phyloP scores from a whole-genome alignment of 2,329 filamentous ascomycete species.

The Microcera coccophila region DNA sequence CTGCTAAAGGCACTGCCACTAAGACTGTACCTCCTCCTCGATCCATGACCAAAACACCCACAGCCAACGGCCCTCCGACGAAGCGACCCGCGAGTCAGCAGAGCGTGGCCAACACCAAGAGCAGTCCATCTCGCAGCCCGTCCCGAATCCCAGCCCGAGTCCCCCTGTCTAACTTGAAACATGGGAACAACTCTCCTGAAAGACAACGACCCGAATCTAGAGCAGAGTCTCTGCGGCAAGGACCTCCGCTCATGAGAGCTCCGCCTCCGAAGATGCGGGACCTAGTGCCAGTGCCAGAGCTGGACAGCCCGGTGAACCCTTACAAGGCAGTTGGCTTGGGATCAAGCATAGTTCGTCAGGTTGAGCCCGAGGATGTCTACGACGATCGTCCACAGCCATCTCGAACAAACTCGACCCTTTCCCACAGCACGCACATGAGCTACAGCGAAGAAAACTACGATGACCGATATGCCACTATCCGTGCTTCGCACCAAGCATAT shows the following conservation, averaged over 20 bases:
- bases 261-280: constrained; percentile 94
- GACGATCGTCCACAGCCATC: constrained; percentile 54
- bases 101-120: constrained; percentile 21
- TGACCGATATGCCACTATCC: constrained; percentile 41
- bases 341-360: constrained; percentile 55
- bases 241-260: constrained; percentile 54
- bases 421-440: constrained; percentile 30
- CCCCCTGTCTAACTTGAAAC: constrained; percentile 64
- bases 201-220: constrained; percentile 49
- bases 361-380: constrained; percentile 80
- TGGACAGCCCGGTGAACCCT: constrained; percentile 47
- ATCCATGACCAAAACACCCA: constrained; percentile 53
- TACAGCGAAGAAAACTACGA: constrained; percentile 37
- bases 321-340: constrained; percentile 47
- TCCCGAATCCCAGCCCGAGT: constrained; percentile 64
- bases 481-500: constrained; percentile 35
- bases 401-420: constrained; percentile 39
- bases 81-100: constrained; percentile 27
- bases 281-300: constrained; percentile 51
- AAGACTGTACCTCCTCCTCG: constrained; percentile 36
- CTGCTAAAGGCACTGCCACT: constrained; percentile 22
- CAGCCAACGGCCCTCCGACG: constrained; percentile 33
- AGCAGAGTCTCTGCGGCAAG: constrained; percentile 48
- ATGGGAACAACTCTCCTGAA: constrained; percentile 78
- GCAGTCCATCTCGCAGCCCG: constrained; percentile 34